Base-by-base conservation (phyloP, 768 basidiomycete genomes). In the Boletus bicolor region DNA sequence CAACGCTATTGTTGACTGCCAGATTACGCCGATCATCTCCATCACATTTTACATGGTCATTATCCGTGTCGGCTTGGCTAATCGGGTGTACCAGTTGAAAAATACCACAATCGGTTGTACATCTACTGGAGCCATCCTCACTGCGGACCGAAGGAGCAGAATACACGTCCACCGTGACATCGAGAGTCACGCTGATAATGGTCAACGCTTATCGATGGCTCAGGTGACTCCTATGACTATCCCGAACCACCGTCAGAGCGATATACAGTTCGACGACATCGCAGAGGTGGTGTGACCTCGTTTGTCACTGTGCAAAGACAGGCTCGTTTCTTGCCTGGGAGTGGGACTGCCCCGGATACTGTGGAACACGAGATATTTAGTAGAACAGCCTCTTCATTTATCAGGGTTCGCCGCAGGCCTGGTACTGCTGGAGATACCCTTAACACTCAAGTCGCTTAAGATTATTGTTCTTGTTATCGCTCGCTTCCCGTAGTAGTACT, bases 21-120 rank as follows among this genome's bases (percentile, higher is more conserved):
- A 61, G 60, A 43, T 61, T 14, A 41, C 51, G 21, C 60, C 60
- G 4, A 57, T 57, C 38, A 51, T 62, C 28, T 35, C 60, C 35
- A 56, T 62, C 48, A 61, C 55, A 7, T 61, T 61, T 36, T 61
- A 62, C 42, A 61, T 61, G 60, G 60, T 62, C 37, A 61, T 61
- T 17, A 43, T 61, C 12, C 59, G 60, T 2, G 54, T 61, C 45
- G 54, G 51, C 8, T 39, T 56, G 26, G 24, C 41, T 5, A 34
- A 24, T 15, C 30, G 17, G 9, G 36, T 35, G 21, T 32, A 12
- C 17, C 36, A n/a, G 10, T 2, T 4, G 4, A 2, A 0, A 35
- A 17, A 15, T n/a, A 5, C 7, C 17, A 17, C 9, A 8, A 0
- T 34, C 1, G 14, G 12, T n/a, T 17, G 30, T 1, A 32, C 30